Conservation (phyloP, 148 eudicot species). For the Vaccinium myrtillus region DNA sequence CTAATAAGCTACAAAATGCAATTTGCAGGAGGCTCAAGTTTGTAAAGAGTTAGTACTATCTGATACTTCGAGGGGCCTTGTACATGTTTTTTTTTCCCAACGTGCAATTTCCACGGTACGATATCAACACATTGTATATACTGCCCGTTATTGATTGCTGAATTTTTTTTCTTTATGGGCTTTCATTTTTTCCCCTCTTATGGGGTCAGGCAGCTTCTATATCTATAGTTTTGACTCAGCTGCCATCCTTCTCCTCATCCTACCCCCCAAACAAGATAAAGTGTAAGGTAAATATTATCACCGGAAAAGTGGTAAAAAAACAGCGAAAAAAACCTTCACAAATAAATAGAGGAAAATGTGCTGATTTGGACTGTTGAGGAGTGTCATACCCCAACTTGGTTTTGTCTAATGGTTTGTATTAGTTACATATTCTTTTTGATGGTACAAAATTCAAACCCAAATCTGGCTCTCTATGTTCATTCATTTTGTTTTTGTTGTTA, state of each 20-base stretch:
- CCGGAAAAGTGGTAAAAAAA: background rate
- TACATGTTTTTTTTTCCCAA: slow-evolving; percentile 81
- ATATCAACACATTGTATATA: background rate
- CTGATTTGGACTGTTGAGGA: background rate
- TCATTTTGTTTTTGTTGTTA: background rate
- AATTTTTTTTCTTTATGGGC: background rate
- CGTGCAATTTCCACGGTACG: slow-evolving; percentile 81
- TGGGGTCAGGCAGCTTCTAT: background rate
- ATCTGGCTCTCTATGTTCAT: background rate
- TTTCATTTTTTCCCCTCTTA: background rate
- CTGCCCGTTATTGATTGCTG: slow-evolving; percentile 2
- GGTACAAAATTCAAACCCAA: background rate
- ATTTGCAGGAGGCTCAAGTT: slow-evolving; percentile 61
- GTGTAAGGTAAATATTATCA: background rate
- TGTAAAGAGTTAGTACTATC: slow-evolving; percentile 57
- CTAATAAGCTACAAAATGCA: slow-evolving; percentile 12
- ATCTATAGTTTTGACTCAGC: background rate
- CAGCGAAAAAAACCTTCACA: background rate
- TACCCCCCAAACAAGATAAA: background rate
- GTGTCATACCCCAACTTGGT: background rate
- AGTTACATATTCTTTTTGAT: background rate
- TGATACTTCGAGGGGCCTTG: slow-evolving; percentile 76
- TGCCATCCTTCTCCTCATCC: background rate
- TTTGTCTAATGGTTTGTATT: background rate
- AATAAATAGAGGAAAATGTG: background rate